Percentiles rank a stretch among this genome's conserved stretches.
Evolutionary conservation across 2,329 filamentous ascomycete genomes (phyloP).

Genomic region (Cercospora citrullina): DNA sequence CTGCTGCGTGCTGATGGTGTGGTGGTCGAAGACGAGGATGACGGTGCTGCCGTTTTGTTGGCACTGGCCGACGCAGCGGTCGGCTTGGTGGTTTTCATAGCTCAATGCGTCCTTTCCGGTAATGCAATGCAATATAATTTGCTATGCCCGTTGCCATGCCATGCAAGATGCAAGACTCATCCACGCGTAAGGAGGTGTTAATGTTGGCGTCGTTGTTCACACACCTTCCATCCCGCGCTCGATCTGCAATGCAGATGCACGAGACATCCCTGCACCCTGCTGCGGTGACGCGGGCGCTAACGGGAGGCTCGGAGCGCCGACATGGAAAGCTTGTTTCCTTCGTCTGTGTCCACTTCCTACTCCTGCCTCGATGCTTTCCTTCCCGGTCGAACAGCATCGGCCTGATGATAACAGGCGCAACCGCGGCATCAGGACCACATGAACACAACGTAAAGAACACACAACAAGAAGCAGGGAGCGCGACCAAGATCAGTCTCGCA

Average conservation of each 20-base stretch:
- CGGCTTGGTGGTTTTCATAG: slow-evolving; percentile 5
- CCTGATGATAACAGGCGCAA: neutral
- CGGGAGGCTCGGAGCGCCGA: neutral
- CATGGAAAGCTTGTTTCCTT: neutral
- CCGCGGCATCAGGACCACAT: neutral
- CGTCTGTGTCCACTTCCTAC: neutral
- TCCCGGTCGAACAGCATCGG: neutral
- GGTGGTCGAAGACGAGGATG: slow-evolving; percentile 3
- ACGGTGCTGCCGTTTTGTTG: slow-evolving; percentile 10
- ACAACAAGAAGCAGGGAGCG: neutral
- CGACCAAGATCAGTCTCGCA: neutral
- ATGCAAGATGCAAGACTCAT: neutral
- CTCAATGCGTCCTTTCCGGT: neutral
- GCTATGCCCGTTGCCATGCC: neutral
- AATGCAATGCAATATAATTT: neutral
- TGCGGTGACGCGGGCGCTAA: neutral
- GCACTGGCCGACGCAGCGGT: slow-evolving; percentile 3
- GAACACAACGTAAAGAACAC: neutral
- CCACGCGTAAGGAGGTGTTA: slow-evolving; percentile 14
- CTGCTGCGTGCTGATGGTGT: slow-evolving; percentile 6
- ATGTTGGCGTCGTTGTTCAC: slow-evolving; percentile 22
- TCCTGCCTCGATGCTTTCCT: neutral
- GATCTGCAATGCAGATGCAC: neutral
- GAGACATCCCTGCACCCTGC: neutral
- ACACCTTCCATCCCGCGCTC: slow-evolving; percentile 11